Percentiles rank a stretch among this genome's conserved stretches.
phyloP scores from a whole-genome alignment of 805 yeast genomes.

The Wickerhamomyces silvicola region DNA sequence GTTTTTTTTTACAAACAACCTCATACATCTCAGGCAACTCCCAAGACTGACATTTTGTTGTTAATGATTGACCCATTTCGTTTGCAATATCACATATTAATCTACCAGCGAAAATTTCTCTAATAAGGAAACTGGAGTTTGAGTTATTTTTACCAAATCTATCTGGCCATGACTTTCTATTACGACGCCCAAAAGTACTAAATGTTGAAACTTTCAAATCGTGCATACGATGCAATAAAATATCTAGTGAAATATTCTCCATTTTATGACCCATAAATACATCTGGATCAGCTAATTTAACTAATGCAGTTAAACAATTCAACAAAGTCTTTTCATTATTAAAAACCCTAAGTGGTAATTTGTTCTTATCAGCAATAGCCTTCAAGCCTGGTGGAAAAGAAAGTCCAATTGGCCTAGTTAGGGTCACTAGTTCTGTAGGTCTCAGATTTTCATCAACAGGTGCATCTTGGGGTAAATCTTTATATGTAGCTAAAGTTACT shows the following conservation, averaged over 20 bases:
- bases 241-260: conserved; percentile 72
- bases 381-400: conserved; percentile 74
- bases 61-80: conserved; percentile 89
- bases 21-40: conserved; percentile 87
- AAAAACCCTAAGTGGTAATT: conserved; percentile 47
- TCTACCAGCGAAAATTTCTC: conserved; percentile 78
- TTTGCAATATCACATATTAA: conserved; percentile 88
- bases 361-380: conserved; percentile 49
- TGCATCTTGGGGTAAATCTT: conserved; percentile 65
- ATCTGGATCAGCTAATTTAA: conserved; percentile 82
- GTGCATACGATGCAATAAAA: conserved; percentile 73
- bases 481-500: conserved; percentile 68
- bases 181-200: conserved; percentile 79
- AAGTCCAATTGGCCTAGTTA: conserved; percentile 73
- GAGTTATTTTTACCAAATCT: conserved; percentile 51
- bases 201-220: conserved; percentile 70
- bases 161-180: conserved; percentile 72
- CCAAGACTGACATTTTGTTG: conserved; percentile 92
- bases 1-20: conserved; percentile 62
- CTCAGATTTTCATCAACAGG: conserved; percentile 55
- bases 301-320: conserved; percentile 63
- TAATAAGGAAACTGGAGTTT: conserved; percentile 47
- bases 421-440: conserved; percentile 60
- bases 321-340: conserved; percentile 71
- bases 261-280: conserved; percentile 82